A percentile compares a stretch with the other conserved stretches of the same genome.
Evolutionary conservation across 2,329 filamentous ascomycete species (phyloP).

Genomic region (Colletotrichum gigasporum): DNA sequence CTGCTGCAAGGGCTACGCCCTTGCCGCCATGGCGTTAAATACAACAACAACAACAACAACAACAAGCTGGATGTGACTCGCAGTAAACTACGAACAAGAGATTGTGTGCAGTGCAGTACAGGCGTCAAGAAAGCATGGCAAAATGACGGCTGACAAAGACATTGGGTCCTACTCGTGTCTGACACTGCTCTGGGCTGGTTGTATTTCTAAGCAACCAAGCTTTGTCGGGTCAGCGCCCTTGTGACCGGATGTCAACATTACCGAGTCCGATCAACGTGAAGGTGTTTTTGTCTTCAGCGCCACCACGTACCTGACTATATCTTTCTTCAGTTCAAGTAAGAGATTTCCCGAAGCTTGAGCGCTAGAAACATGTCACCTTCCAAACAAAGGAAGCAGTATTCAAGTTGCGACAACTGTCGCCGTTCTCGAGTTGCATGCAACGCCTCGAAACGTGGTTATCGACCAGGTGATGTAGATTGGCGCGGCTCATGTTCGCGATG

Average conservation of each 20-base stretch:
- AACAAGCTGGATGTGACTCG: no score
- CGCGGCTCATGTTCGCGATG: constrained; percentile 32
- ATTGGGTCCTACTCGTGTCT: not conserved
- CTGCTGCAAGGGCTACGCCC: no score
- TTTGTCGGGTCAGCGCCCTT: no score
- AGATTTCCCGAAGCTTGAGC: not conserved
- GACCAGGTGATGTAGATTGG: constrained; percentile 3
- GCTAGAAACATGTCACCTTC: not conserved
- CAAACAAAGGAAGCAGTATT: constrained; percentile 40
- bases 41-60: no score
- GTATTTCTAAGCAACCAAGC: not conserved
- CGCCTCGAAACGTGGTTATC: constrained; percentile 34
- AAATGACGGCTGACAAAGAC: not conserved
- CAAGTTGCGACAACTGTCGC: constrained; percentile 45
- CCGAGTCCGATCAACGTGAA: no score
- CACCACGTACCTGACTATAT: no score
- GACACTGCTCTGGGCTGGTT: not conserved
- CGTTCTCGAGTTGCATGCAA: constrained; percentile 42
- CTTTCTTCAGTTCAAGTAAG: no score
- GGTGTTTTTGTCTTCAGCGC: no score
- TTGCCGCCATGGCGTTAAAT: no score
- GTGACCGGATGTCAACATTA: no score
- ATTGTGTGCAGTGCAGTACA: no score
- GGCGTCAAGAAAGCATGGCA: not conserved
- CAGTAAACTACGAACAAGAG: no score